Conservation (phyloP, 192 early-diverging fungal genomes). For the Backusella tarrabulga region DNA sequence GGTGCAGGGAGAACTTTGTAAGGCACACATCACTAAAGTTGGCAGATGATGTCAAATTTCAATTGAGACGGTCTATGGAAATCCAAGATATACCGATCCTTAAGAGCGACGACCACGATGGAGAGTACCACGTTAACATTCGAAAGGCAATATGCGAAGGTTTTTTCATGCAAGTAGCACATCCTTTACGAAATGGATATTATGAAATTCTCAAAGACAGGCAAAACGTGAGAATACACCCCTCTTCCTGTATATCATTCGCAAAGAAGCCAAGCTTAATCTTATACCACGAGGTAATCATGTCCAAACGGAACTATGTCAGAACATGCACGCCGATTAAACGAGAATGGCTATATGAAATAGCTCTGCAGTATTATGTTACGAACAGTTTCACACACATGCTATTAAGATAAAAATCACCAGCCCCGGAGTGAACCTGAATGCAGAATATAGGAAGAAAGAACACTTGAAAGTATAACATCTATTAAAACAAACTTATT, state of each 20-base stretch:
- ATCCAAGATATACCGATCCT: slow-evolving; percentile 31
- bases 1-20: slow-evolving; percentile 94
- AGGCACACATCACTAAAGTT: slow-evolving; percentile 84
- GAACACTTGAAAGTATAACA: background rate
- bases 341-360: slow-evolving; percentile 78
- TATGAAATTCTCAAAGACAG: slow-evolving; percentile 97
- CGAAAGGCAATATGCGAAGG: slow-evolving; percentile 86
- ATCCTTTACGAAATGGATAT: slow-evolving; percentile 79
- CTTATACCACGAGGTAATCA: slow-evolving; percentile 97
- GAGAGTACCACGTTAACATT: slow-evolving; percentile 84
- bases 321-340: slow-evolving; percentile 88
- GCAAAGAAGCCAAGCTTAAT: slow-evolving; percentile 94
- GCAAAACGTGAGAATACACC: slow-evolving; percentile 91
- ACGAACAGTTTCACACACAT: slow-evolving; percentile 69
- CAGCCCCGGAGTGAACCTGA: background rate
- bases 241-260: slow-evolving; percentile 63
- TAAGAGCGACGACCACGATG: slow-evolving; percentile 46
- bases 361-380: slow-evolving; percentile 90
- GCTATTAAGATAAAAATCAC: slow-evolving; percentile 46
- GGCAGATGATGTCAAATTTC: slow-evolving; percentile 88
- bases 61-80: slow-evolving; percentile 84
- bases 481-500: background rate
- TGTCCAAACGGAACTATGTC: slow-evolving; percentile 94
- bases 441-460: background rate
- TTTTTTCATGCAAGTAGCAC: slow-evolving; percentile 98